Conservation (phyloP, 495 filamentous ascomycete genomes). For the Aspergillus avenaceus region DNA sequence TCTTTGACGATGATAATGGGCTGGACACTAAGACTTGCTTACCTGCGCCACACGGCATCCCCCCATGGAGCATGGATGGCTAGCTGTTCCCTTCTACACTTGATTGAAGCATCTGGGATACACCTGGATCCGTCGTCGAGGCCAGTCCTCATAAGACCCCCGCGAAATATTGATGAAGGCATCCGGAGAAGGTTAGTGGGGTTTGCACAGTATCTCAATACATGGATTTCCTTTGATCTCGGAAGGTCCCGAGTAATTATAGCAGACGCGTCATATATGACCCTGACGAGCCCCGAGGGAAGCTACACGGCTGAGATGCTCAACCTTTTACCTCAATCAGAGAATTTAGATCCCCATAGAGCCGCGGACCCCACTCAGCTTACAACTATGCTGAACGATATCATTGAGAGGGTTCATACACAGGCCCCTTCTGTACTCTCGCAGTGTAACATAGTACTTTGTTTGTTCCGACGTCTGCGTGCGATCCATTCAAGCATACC, state of each 20-base stretch:
- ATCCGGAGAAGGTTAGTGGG: constrained; percentile 34
- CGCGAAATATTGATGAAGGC: constrained; percentile 25
- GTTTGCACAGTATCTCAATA: constrained; percentile 41
- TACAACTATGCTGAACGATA: constrained; percentile 21
- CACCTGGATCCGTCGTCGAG: constrained; percentile 32
- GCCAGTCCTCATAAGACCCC: too few species aligned
- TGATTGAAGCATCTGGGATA: constrained; percentile 46
- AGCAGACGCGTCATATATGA: constrained; percentile 20
- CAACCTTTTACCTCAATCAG: constrained; percentile 30
- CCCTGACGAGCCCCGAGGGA: constrained; percentile 15
- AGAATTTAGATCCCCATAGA: constrained; percentile 34
- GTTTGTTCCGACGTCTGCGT: constrained; percentile 42
- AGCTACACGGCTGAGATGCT: constrained; percentile 38
- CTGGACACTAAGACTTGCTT: constrained; percentile 43
- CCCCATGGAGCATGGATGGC: constrained; percentile 49
- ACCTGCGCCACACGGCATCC: constrained; percentile 42
- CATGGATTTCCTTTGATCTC: constrained; percentile 47
- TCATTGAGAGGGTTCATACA: constrained; percentile 24
- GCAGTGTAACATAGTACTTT: constrained; percentile 47
- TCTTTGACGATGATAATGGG: constrained; percentile 33
- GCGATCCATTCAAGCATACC: constrained; percentile 33
- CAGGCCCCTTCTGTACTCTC: constrained; percentile 36
- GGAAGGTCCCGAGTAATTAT: constrained; percentile 42
- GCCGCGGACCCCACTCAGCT: too few species aligned
- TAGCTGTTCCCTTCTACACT: constrained; percentile 46